Evolutionary conservation across 305 asterid species (phyloP).

Genomic region (Ajuga reptans): DNA sequence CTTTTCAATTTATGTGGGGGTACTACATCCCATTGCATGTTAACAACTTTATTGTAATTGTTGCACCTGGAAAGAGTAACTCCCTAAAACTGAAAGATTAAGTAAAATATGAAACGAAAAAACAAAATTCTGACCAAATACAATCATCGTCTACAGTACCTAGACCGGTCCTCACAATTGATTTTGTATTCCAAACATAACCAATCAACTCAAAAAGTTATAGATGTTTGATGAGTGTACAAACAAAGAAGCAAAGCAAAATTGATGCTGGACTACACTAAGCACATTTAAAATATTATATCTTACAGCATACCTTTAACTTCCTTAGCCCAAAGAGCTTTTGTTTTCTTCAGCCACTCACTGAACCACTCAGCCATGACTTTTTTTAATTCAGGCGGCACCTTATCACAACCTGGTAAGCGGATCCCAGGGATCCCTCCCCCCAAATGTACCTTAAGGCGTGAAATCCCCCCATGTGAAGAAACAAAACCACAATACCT

Average conservation of each 20-base stretch:
- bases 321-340: conserved; percentile 40
- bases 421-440: conserved; percentile 39
- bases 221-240: neutral
- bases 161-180: neutral
- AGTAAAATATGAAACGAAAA: neutral
- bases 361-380: conserved; percentile 45
- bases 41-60: neutral
- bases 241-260: neutral
- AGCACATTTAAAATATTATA: neutral
- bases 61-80: neutral
- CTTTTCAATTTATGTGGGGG: neutral
- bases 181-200: neutral
- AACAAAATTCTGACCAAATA: neutral
- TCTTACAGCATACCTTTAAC: conserved; percentile 34
- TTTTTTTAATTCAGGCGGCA: conserved; percentile 35
- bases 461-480: conserved; percentile 50
- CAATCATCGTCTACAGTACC: neutral
- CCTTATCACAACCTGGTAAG: conserved; percentile 38
- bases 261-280: neutral
- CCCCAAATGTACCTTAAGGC: conserved; percentile 56
- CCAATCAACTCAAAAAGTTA: neutral
- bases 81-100: neutral
- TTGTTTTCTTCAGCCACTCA: conserved; percentile 33
- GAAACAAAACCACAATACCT: conserved; percentile 44
- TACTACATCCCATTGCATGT: neutral